phyloP scores from a whole-genome alignment of 2,329 filamentous ascomycete species.

The Penicillium fuscoglaucum region DNA sequence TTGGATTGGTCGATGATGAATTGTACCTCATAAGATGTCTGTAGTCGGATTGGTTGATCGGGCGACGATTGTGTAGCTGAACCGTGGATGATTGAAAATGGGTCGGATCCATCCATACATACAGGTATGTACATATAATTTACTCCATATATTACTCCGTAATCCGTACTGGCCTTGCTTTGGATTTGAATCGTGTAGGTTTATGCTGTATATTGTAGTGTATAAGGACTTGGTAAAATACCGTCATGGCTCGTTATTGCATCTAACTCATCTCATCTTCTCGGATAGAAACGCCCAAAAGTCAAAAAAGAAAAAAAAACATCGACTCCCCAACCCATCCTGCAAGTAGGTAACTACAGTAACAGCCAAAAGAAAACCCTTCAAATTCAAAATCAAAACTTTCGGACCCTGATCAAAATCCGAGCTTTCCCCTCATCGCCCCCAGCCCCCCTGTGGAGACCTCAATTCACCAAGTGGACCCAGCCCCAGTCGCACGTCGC shows the following conservation, averaged over 20 bases:
- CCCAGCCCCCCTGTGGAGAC: slow-evolving; percentile 3
- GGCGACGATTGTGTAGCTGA: neutral
- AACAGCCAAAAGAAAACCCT: neutral
- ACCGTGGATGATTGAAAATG: neutral
- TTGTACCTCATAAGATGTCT: neutral
- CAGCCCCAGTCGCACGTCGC: slow-evolving; percentile 17
- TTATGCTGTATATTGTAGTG: neutral
- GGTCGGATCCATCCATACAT: neutral
- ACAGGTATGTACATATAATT: too few species aligned
- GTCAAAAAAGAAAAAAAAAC: neutral
- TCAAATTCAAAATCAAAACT: neutral
- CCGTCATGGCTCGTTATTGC: slow-evolving; percentile 1
- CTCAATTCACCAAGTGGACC: slow-evolving; percentile 17
- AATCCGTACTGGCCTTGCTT: too few species aligned
- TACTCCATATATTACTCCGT: too few species aligned
- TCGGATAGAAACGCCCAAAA: neutral
- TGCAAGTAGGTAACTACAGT: neutral
- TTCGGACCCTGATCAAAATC: neutral
- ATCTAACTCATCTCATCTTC: slow-evolving; percentile 1
- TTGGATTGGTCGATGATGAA: neutral
- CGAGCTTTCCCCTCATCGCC: neutral
- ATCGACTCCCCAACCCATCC: neutral
- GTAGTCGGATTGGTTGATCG: slow-evolving; percentile 1
- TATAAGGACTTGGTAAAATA: neutral
- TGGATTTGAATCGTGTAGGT: neutral